Evolutionary conservation across 2,329 filamentous ascomycete genomes (phyloP).

Genomic region (Colletotrichum tropicale): DNA sequence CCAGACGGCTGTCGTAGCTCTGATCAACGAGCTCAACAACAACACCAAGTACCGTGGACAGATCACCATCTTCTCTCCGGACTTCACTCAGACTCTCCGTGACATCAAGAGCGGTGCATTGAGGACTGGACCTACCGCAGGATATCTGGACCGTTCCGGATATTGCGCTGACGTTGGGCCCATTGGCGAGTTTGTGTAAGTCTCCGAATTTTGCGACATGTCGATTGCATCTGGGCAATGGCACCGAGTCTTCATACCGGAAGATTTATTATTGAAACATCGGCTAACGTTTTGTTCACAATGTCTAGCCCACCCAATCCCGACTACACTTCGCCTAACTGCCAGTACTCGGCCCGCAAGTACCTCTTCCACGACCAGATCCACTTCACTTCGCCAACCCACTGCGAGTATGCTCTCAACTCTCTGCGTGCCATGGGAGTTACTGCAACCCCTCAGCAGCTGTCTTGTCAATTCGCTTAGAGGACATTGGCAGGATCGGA

Average conservation of each 20-base stretch:
- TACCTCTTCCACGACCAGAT: conserved; percentile 3
- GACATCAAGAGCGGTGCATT: background rate
- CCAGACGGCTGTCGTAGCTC: background rate
- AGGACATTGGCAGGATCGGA: background rate
- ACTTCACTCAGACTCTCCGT: background rate
- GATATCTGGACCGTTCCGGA: background rate
- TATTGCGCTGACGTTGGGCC: background rate
- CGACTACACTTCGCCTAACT: background rate
- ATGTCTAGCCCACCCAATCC: background rate
- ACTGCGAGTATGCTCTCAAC: conserved; percentile 2
- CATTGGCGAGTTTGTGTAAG: background rate
- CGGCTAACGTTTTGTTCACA: background rate
- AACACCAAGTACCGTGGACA: background rate
- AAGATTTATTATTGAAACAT: background rate
- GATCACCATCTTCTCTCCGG: background rate
- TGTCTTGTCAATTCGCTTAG: background rate
- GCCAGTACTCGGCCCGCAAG: background rate
- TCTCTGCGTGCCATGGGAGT: background rate
- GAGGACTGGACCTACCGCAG: background rate
- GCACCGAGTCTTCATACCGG: background rate
- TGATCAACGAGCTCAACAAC: background rate
- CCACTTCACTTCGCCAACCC: background rate
- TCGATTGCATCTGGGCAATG: background rate
- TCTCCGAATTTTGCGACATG: background rate
- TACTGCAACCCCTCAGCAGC: background rate